Conservation (phyloP, 129 eudicot species). For the Pseudognaphalium luteoalbum region DNA sequence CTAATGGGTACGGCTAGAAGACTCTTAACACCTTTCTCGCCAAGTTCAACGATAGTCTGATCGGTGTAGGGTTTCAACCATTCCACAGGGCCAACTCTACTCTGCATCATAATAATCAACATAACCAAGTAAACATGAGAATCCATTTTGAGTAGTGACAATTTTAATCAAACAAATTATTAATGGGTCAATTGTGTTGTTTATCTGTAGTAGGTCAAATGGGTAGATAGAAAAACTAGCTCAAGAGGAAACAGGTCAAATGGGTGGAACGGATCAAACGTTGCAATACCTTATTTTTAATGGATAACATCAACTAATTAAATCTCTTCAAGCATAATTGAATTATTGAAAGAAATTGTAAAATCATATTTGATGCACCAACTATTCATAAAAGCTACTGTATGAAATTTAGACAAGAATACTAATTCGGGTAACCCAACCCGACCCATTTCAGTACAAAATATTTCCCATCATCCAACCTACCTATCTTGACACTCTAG, state of each 20-base stretch:
- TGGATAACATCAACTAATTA: not conserved
- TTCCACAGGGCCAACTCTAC: constrained; percentile 98
- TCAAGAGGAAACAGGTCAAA: not conserved
- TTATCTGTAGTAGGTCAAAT: not conserved
- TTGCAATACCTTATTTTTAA: not conserved
- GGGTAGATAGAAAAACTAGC: not conserved
- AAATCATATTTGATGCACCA: too few relatives aligned
- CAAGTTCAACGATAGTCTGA: constrained; percentile 77
- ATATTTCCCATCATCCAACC: not conserved
- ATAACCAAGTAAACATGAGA: not conserved
- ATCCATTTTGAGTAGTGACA: not conserved
- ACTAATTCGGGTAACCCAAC: not conserved
- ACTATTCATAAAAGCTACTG: too few relatives aligned
- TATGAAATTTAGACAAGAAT: not conserved
- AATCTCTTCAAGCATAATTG: not conserved
- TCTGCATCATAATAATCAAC: constrained; percentile 46
- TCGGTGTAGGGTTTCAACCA: constrained; percentile 98
- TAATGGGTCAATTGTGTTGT: not conserved
- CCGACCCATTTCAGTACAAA: not conserved
- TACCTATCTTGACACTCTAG: not conserved
- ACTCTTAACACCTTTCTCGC: constrained; percentile 88
- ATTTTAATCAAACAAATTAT: not conserved
- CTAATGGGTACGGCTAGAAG: constrained; percentile 98
- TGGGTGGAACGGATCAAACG: not conserved
- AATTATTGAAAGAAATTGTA: too few relatives aligned